phyloP scores from a whole-genome alignment of 345 rosid species.

The Excoecaria cochinchinensis region DNA sequence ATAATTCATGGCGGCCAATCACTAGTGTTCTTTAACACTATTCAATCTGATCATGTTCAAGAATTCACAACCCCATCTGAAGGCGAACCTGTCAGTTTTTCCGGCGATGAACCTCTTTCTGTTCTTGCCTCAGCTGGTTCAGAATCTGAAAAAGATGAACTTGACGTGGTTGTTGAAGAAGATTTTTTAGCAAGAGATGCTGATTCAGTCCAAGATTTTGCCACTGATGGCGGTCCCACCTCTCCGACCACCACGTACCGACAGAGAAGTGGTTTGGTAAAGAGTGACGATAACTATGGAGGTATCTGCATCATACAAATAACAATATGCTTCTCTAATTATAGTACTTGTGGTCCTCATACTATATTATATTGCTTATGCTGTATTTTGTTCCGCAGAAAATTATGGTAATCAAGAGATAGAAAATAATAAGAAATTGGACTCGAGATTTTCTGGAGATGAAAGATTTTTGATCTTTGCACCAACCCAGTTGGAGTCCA shows the following conservation, averaged over 20 bases:
- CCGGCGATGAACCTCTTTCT: slow-evolving; percentile 39
- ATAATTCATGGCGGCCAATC: slow-evolving; percentile 60
- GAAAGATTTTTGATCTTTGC: slow-evolving; percentile 31
- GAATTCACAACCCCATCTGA: slow-evolving; percentile 28
- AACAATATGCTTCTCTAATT: background rate
- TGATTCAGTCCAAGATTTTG: slow-evolving; percentile 27
- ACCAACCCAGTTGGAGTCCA: slow-evolving; percentile 37
- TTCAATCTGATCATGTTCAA: slow-evolving; percentile 1
- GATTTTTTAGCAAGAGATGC: slow-evolving; percentile 31
- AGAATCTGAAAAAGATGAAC: slow-evolving; percentile 39
- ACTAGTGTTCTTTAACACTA: slow-evolving; percentile 33
- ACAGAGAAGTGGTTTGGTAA: slow-evolving; percentile 37
- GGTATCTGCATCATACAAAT: slow-evolving; percentile 28
- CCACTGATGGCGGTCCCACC: slow-evolving; percentile 38
- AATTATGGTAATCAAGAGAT: slow-evolving; percentile 8
- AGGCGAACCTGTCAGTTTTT: slow-evolving; percentile 36
- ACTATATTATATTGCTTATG: slow-evolving; percentile 10
- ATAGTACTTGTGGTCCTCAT: slow-evolving; percentile 15
- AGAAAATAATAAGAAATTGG: slow-evolving; percentile 21
- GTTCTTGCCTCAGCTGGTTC: slow-evolving; percentile 44
- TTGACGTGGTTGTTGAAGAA: slow-evolving; percentile 30
- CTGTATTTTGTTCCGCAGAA: slow-evolving; percentile 16
- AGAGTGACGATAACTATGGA: slow-evolving; percentile 37
- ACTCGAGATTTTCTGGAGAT: slow-evolving; percentile 22
- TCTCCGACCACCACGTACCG: slow-evolving; percentile 19